Percentiles rank a stretch among this genome's conserved stretches.
These are phyloP conservation scores for Phytophthora multivora DNA, from an alignment of 352 stramenopile genomes.

Conservation along the genomic window DNA sequence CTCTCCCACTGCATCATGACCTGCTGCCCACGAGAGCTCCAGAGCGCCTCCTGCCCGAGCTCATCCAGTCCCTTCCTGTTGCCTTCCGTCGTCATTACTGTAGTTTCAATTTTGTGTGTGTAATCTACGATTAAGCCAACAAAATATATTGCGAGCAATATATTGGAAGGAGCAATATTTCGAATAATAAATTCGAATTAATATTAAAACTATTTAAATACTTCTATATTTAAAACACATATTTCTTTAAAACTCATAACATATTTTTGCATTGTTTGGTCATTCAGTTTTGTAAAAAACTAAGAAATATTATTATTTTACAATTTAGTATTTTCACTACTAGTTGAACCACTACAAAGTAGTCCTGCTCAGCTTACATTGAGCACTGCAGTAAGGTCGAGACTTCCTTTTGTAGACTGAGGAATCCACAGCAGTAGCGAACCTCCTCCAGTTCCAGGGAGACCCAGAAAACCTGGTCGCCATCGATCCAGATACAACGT, in stretches of 20 bases:
- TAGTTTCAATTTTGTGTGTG: too few species aligned
- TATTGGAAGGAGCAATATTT: too few species aligned
- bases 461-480: slow-evolving; percentile 34
- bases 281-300: neutral
- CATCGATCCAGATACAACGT: slow-evolving; percentile 46
- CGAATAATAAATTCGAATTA: too few species aligned
- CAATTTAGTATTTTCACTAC: neutral
- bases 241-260: too few species aligned
- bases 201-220: too few species aligned
- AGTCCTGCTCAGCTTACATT: slow-evolving; percentile 20
- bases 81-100: slow-evolving; percentile 38
- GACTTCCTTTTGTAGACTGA: slow-evolving; percentile 15
- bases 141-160: neutral
- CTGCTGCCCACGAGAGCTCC: slow-evolving; percentile 76
- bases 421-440: slow-evolving; percentile 39
- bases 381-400: slow-evolving; percentile 21
- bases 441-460: slow-evolving; percentile 32
- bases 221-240: too few species aligned
- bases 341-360: too few species aligned
- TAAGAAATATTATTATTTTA: too few species aligned
- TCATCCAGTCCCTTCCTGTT: slow-evolving; percentile 55
- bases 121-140: slow-evolving; percentile 3
- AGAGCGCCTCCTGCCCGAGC: slow-evolving; percentile 50
- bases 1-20: slow-evolving; percentile 92
- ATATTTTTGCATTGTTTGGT: neutral